Base-by-base conservation (phyloP, 805 yeast species). In the Dipodascus albidus region DNA sequence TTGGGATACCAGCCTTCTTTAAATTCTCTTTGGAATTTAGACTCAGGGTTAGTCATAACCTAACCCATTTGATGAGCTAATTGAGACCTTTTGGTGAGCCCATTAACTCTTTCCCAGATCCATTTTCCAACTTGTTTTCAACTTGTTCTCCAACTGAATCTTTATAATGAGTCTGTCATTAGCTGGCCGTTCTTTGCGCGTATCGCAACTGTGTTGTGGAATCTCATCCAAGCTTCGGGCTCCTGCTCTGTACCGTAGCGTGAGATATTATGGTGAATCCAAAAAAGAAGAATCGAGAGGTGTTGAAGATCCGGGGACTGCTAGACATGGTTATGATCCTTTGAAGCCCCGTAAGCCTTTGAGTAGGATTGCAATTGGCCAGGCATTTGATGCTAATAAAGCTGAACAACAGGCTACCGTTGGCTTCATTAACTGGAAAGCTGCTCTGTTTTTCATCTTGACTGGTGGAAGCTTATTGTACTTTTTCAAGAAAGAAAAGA, bases 311-410 rank as follows among this genome's bases (percentile, higher is more conserved):
- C 55, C 56, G 20, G 57, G 57, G 33, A 54, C 58, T 31, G 51
- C 50, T n/a, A 23, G 50, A 23, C 65, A 61, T 47, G 64, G 63
- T 1, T 59, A 55, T 35, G 64, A 62, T 49, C 60, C 64, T 41
- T 47, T 48, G 17, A 67, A 64, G 51, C 68, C 71, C 9, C 60
- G 74, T 57, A 81, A 87, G 62, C 95, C 95, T 14, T 70, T 88
- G 55, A 85, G 91, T 58, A 73, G 95, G 64, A 82, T 86, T 33
- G 89, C 93, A 11, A 75, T 88, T 56, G 95, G 95, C 6, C 52
- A 51, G 47, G 53, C 52, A 35, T 19, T 33, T 23, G 55, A 59
- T 44, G 42, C 53, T 6, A 67, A 72, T 55, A 69, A 66, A 54
- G 67, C 74, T 2, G 68, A 69, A 11, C 83, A 69, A 31, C 60